Conservation (phyloP, 345 rosid genomes). For the Eucalyptus pauciflora region DNA sequence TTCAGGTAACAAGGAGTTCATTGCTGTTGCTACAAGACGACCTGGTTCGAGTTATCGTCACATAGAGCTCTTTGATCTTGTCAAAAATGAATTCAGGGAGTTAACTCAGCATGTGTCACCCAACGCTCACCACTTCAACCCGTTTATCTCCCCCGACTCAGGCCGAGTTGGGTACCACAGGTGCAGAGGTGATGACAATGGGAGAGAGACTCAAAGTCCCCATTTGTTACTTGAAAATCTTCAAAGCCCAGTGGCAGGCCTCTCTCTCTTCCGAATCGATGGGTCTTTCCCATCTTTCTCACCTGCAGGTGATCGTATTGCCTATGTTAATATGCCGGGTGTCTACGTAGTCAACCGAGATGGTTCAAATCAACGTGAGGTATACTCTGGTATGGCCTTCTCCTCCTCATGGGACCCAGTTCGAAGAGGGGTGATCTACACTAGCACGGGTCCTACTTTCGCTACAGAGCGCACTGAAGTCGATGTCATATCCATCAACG, state of each 20-base stretch:
- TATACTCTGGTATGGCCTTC: constrained; percentile 42
- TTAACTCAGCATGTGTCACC: constrained; percentile 66
- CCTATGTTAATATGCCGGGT: constrained; percentile 68
- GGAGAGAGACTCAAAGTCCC: constrained; percentile 10
- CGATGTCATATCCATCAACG: constrained; percentile 52
- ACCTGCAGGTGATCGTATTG: constrained; percentile 58
- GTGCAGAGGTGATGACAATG: constrained; percentile 47
- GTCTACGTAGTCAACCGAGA: constrained; percentile 69
- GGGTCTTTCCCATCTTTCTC: constrained; percentile 93
- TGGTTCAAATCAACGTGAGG: constrained; percentile 52
- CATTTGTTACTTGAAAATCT: constrained; percentile 54
- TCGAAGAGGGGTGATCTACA: constrained; percentile 47
- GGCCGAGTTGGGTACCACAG: constrained; percentile 69
- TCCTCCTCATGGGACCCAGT: constrained; percentile 74
- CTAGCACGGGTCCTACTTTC: constrained; percentile 67
- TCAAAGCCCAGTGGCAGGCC: constrained; percentile 26
- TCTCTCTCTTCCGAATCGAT: constrained; percentile 72
- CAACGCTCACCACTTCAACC: constrained; percentile 62
- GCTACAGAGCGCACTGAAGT: constrained; percentile 57
- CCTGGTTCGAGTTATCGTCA: constrained; percentile 53
- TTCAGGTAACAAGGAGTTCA: constrained; percentile 38
- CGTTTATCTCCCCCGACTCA: constrained; percentile 76
- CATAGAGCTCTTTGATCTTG: constrained; percentile 60
- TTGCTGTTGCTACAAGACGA: constrained; percentile 76
- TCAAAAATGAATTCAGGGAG: constrained; percentile 39